Conservation (phyloP, 2,329 filamentous ascomycete species). For the Colletotrichum navitas region DNA sequence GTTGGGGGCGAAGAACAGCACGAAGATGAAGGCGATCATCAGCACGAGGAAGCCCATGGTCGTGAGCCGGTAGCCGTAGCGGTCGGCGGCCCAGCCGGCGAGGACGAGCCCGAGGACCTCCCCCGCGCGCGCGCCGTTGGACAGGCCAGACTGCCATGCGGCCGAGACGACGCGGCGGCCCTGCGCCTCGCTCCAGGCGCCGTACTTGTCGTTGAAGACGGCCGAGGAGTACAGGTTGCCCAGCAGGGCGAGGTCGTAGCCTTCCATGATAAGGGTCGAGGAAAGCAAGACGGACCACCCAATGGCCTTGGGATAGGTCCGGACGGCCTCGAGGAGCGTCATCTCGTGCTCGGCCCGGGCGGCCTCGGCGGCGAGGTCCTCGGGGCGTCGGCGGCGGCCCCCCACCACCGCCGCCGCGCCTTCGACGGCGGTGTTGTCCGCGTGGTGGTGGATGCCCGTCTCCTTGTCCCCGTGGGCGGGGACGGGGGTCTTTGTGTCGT, state of each 20-base stretch:
- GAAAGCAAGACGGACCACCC: constrained; percentile 62
- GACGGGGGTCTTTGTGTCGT: constrained; percentile 38
- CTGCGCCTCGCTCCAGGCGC: constrained; percentile 50
- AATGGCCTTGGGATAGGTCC: constrained; percentile 61
- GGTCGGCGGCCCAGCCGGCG: constrained; percentile 65
- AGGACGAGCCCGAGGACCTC: constrained; percentile 68
- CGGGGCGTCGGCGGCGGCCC: constrained; percentile 28
- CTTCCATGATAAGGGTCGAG: constrained; percentile 63
- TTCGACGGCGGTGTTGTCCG: constrained; percentile 24
- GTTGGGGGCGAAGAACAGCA: constrained; percentile 65
- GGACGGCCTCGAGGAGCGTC: constrained; percentile 55
- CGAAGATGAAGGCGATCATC: constrained; percentile 65
- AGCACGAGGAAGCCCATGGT: constrained; percentile 60
- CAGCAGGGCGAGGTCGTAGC: constrained; percentile 64
- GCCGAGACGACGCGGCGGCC: constrained; percentile 63
- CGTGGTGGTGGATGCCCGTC: constrained; percentile 46
- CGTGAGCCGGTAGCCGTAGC: constrained; percentile 63
- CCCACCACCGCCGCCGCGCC: not conserved
- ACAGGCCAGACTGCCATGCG: constrained; percentile 69
- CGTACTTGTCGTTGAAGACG: constrained; percentile 61
- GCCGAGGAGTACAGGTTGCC: constrained; percentile 63
- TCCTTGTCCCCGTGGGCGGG: constrained; percentile 42
- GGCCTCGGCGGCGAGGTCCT: constrained; percentile 52
- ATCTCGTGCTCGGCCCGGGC: constrained; percentile 57
- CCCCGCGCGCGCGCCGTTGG: constrained; percentile 65